phyloP scores from a whole-genome alignment of 257 asterid genomes.

The Plantago elongata region DNA sequence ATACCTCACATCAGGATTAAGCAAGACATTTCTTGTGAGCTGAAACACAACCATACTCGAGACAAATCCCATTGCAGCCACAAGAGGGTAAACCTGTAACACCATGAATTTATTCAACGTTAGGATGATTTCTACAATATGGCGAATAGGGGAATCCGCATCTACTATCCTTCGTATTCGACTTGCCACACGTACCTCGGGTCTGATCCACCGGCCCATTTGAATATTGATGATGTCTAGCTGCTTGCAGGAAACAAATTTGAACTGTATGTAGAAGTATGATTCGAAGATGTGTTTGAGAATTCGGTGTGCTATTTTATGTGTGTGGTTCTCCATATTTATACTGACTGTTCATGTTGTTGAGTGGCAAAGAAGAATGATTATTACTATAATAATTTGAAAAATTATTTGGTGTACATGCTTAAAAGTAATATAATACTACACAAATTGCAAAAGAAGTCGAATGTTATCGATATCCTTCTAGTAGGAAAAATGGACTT shows the following conservation, averaged over 20 bases:
- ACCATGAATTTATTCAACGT: not conserved
- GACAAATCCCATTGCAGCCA: constrained; percentile 80
- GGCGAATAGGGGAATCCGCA: too few species aligned
- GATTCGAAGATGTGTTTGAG: not conserved
- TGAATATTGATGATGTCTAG: not conserved
- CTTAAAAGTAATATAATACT: not conserved
- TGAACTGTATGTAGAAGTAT: not conserved
- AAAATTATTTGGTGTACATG: not conserved
- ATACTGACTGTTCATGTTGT: not conserved
- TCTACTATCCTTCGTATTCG: too few species aligned
- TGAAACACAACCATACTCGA: constrained; percentile 69
- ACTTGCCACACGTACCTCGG: constrained; percentile 44
- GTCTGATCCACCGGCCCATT: constrained; percentile 88
- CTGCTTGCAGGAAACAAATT: not conserved
- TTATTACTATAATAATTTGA: constrained; percentile 5
- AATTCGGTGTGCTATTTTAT: not conserved
- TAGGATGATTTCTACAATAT: too few species aligned
- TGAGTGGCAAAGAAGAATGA: not conserved
- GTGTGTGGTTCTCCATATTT: constrained; percentile 17
- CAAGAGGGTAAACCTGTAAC: constrained; percentile 64
- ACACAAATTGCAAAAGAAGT: constrained; percentile 19
- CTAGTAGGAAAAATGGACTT: not conserved
- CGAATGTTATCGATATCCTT: not conserved
- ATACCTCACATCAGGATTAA: constrained; percentile 81
- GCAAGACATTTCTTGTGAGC: constrained; percentile 54